Evolutionary conservation across 495 filamentous ascomycete species (phyloP).

Genomic region (Corynascus novoguineensis): DNA sequence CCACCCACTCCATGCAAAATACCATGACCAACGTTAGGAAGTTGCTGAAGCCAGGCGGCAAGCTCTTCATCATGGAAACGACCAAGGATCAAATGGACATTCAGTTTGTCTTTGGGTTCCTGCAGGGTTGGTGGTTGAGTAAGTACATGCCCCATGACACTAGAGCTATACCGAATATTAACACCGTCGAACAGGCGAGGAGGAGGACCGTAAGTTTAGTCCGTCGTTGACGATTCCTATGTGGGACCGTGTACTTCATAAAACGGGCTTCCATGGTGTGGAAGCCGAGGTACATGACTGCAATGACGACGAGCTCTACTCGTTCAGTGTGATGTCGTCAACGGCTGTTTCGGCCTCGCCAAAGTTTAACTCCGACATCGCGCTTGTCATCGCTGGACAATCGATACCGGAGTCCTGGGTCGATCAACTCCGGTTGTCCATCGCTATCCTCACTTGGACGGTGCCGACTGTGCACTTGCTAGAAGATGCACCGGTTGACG

Average conservation of each 20-base stretch:
- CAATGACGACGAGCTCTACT: slow-evolving; percentile 28
- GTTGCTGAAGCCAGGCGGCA: slow-evolving; percentile 38
- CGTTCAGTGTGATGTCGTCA: slow-evolving; percentile 28
- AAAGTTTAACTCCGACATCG: slow-evolving; percentile 26
- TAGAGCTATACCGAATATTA: not conserved
- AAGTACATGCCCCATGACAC: slow-evolving; percentile 4
- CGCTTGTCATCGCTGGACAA: slow-evolving; percentile 14
- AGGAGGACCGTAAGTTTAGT: slow-evolving; percentile 38
- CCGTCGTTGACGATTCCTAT: slow-evolving; percentile 25
- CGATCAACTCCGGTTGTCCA: slow-evolving; percentile 24
- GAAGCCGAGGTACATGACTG: slow-evolving; percentile 31
- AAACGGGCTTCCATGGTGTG: slow-evolving; percentile 25
- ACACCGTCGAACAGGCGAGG: slow-evolving; percentile 11
- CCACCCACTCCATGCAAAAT: slow-evolving; percentile 41
- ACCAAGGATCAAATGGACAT: slow-evolving; percentile 30
- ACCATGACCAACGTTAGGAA: slow-evolving; percentile 44
- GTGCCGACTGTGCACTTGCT: slow-evolving; percentile 22
- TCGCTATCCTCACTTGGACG: slow-evolving; percentile 26
- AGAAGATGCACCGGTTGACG: slow-evolving; percentile 12
- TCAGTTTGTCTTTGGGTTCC: slow-evolving; percentile 30
- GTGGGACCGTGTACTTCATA: slow-evolving; percentile 30
- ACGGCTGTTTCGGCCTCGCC: slow-evolving; percentile 14
- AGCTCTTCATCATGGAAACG: slow-evolving; percentile 35
- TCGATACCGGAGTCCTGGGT: slow-evolving; percentile 15
- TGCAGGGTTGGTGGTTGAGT: slow-evolving; percentile 35